phyloP scores from a whole-genome alignment of 331 rosid genomes.

The Acacia pycnantha region DNA sequence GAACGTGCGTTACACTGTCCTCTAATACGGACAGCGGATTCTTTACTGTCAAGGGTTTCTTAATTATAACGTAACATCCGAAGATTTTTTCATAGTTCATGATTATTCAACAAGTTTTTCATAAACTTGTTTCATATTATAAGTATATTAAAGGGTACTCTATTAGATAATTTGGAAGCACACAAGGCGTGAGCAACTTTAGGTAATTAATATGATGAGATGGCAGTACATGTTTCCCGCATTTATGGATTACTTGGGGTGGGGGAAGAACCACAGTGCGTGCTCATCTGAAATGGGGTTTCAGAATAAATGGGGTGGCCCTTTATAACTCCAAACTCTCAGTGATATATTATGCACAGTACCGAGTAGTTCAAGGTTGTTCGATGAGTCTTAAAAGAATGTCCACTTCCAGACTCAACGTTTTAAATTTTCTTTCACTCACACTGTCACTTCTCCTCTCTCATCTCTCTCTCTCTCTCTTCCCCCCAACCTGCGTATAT shows the following conservation, averaged over 20 bases:
- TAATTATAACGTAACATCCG: background rate
- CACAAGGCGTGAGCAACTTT: background rate
- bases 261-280: background rate
- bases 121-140: background rate
- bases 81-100: background rate
- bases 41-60: background rate
- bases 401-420: slow-evolving; percentile 63
- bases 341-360: background rate
- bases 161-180: background rate
- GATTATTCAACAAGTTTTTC: background rate
- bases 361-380: slow-evolving; percentile 20
- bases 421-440: slow-evolving; percentile 10
- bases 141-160: too few species aligned
- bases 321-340: background rate
- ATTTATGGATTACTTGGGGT: background rate
- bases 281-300: background rate
- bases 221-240: slow-evolving; percentile 11
- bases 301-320: background rate
- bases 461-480: background rate
- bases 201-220: background rate
- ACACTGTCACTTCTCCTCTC: background rate
- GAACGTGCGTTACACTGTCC: slow-evolving; percentile 21
- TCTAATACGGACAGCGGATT: background rate
- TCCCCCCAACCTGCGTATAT: slow-evolving; percentile 32
- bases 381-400: slow-evolving; percentile 46